A percentile compares a stretch with the other conserved stretches of the same genome.
phyloP scores from a whole-genome alignment of 1,284 basidiomycete species.

The Mycena citricolor region DNA sequence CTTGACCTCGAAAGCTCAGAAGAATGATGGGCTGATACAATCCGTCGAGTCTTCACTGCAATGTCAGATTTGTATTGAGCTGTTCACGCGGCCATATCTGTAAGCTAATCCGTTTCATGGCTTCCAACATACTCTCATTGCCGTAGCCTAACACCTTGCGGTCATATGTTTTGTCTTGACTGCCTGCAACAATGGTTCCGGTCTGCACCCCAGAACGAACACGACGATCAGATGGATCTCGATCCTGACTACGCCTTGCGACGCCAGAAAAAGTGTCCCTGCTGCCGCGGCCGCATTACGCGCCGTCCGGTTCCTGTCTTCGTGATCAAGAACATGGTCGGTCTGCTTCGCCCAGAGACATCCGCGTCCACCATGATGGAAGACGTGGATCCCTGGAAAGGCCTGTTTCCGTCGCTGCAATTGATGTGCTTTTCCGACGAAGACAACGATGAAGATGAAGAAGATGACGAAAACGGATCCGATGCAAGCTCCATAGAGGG shows the following conservation, averaged over 20 bases:
- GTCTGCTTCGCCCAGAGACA: constrained; percentile 47
- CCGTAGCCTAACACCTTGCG: constrained; percentile 65
- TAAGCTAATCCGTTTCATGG: constrained; percentile 41
- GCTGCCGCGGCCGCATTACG: constrained; percentile 58
- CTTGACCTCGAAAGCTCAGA: constrained; percentile 46
- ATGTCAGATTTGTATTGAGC: constrained; percentile 76
- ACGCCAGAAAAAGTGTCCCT: constrained; percentile 68
- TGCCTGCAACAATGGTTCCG: constrained; percentile 78
- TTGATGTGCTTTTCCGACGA: constrained; percentile 39
- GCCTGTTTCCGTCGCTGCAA: too few relatives aligned
- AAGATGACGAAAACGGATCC: constrained; percentile 36
- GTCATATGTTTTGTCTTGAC: constrained; percentile 64
- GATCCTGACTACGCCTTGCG: constrained; percentile 53
- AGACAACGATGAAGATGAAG: constrained; percentile 38
- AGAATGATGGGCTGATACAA: constrained; percentile 57
- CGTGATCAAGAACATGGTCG: constrained; percentile 58
- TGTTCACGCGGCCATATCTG: constrained; percentile 62
- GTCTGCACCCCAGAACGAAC: constrained; percentile 51
- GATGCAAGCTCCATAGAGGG: too few relatives aligned
- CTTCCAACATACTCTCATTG: neutral
- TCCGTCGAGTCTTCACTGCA: constrained; percentile 57
- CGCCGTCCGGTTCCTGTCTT: constrained; percentile 66
- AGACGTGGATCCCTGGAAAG: constrained; percentile 63
- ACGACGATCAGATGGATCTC: constrained; percentile 49
- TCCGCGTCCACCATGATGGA: constrained; percentile 25